phyloP scores from a whole-genome alignment of 106 monocot species.

The Cymbidium sinense region DNA sequence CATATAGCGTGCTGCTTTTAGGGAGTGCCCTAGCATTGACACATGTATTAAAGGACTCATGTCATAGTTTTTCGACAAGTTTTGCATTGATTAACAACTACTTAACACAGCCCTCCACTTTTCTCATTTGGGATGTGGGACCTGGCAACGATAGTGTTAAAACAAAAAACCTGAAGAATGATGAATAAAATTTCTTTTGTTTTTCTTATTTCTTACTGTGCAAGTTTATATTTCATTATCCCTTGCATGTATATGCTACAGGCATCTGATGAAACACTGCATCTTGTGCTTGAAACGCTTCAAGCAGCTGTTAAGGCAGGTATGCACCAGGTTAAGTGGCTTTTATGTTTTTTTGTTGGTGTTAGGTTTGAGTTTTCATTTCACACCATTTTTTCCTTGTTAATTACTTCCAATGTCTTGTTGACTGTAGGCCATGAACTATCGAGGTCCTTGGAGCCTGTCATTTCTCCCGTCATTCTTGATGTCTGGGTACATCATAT shows the following conservation, averaged over 20 bases:
- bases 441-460: slow-evolving; percentile 56
- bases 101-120: no score
- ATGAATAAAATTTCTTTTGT: no score
- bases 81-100: no score
- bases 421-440: slow-evolving; percentile 44
- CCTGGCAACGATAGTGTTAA: no score
- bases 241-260: slow-evolving; percentile 16
- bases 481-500: slow-evolving; percentile 78
- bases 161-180: not conserved
- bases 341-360: not conserved
- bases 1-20: no score
- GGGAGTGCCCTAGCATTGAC: no score
- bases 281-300: slow-evolving; percentile 98
- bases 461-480: slow-evolving; percentile 84
- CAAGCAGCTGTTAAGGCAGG: slow-evolving; percentile 83
- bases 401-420: not conserved
- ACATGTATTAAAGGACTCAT: no score
- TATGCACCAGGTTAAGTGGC: slow-evolving; percentile 12
- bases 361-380: not conserved
- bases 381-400: not conserved
- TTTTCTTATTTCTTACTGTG: slow-evolving; percentile 5
- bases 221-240: not conserved
- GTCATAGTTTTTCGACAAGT: no score
- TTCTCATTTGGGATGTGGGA: no score
- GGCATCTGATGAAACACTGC: slow-evolving; percentile 95